phyloP scores from a whole-genome alignment of 2,329 filamentous ascomycete genomes.

The Chaetomium sp. region DNA sequence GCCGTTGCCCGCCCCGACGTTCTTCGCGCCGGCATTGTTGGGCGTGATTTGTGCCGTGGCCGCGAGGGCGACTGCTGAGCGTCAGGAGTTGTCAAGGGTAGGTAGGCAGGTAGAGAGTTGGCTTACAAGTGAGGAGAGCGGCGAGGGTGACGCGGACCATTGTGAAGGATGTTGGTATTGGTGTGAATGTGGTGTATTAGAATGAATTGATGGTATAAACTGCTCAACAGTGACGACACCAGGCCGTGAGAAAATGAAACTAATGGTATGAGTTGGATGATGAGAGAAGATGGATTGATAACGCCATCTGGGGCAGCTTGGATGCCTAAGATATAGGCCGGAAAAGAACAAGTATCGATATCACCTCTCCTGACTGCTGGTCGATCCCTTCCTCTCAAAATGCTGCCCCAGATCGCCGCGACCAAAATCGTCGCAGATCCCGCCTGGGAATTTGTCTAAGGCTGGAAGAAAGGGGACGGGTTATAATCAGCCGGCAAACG shows the following conservation, averaged over 20 bases:
- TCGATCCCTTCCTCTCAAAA: not conserved
- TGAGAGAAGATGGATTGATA: conserved; percentile 21
- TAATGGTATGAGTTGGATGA: not conserved
- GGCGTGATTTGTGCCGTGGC: conserved; percentile 37
- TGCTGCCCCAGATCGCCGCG: not conserved
- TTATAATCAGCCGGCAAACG: not conserved
- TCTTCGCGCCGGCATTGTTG: conserved; percentile 40
- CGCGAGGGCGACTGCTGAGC: conserved; percentile 37
- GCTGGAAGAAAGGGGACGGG: not conserved
- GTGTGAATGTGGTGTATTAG: conserved; percentile 6
- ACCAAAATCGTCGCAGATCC: conserved; percentile 21
- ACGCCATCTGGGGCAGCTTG: conserved; percentile 14
- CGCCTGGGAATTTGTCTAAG: no score
- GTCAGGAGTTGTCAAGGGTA: not conserved
- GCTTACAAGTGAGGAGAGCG: conserved; percentile 37
- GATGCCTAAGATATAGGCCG: conserved; percentile 7
- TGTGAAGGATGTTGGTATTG: conserved; percentile 25
- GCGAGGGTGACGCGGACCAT: conserved; percentile 40
- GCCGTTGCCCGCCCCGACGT: conserved; percentile 38
- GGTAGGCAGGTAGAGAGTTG: not conserved
- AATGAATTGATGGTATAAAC: conserved; percentile 1
- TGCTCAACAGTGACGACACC: conserved; percentile 30
- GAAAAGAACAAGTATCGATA: not conserved
- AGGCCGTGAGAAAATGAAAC: conserved; percentile 25
- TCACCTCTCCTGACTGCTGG: not conserved